These are phyloP conservation scores for Candida rishiriensis DNA, from an alignment of 805 yeast species.

Conservation along the genomic window DNA sequence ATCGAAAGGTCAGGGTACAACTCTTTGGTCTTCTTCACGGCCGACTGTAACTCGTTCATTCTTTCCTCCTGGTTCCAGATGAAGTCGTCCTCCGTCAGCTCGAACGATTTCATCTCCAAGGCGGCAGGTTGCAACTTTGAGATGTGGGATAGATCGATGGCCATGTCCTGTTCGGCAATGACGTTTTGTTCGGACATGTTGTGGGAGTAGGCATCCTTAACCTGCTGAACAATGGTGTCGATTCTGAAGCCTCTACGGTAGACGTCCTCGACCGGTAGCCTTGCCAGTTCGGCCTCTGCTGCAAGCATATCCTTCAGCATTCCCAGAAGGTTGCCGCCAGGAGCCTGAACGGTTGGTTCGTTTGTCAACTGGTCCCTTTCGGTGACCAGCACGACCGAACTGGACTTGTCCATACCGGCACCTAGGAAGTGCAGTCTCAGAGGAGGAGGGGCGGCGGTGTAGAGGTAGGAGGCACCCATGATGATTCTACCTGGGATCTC, in stretches of 20 bases:
- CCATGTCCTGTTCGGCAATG: slow-evolving; percentile 14
- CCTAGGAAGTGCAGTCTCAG: slow-evolving; percentile 30
- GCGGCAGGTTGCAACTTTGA: slow-evolving; percentile 9
- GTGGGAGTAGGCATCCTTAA: slow-evolving; percentile 6
- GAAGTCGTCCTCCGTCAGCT: slow-evolving; percentile 21
- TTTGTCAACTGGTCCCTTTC: slow-evolving; percentile 9
- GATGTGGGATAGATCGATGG: slow-evolving; percentile 17
- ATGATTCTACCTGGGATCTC: slow-evolving; percentile 21
- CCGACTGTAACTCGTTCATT: slow-evolving; percentile 13
- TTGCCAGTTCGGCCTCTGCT: slow-evolving; percentile 10
- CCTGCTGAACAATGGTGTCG: slow-evolving; percentile 4
- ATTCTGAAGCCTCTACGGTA: slow-evolving; percentile 20
- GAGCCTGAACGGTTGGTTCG: slow-evolving; percentile 3
- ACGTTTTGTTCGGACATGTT: slow-evolving; percentile 7
- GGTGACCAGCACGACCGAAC: slow-evolving; percentile 26
- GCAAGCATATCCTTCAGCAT: slow-evolving; percentile 14
- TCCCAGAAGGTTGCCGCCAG: slow-evolving; percentile 8
- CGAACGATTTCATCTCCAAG: slow-evolving; percentile 7
- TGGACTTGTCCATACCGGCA: slow-evolving; percentile 18
- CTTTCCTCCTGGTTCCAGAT: slow-evolving; percentile 18
- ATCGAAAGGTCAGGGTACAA: slow-evolving; percentile 3
- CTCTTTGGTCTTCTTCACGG: neutral
- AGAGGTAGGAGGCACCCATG: slow-evolving; percentile 30
- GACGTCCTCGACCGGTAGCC: slow-evolving; percentile 6
- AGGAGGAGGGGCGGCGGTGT: slow-evolving; percentile 26